A percentile compares a stretch with the other conserved stretches of the same genome.
These are phyloP conservation scores for Trichoderma sp. DNA, from an alignment of 2,329 filamentous ascomycete genomes.

Conservation along the genomic window DNA sequence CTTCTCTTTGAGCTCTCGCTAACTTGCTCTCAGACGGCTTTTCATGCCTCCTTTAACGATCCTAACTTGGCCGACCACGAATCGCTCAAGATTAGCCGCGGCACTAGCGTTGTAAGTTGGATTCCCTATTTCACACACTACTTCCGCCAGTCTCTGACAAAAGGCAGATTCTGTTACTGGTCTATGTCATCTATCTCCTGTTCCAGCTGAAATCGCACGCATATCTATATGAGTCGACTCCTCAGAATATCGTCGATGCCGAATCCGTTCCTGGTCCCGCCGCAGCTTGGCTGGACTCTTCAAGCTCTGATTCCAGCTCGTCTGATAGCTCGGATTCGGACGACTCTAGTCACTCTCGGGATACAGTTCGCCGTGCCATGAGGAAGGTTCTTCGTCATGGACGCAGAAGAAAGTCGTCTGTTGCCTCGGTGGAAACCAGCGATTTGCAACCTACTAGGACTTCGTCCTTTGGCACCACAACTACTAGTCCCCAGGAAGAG, in stretches of 20 bases:
- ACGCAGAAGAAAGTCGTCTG: conserved; percentile 74
- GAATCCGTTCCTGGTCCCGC: conserved; percentile 84
- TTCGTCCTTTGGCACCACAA: conserved; percentile 43
- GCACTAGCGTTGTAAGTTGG: conserved; percentile 73
- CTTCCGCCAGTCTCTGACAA: background rate
- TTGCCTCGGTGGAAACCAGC: conserved; percentile 62
- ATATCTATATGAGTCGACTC: conserved; percentile 89
- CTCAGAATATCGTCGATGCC: conserved; percentile 88
- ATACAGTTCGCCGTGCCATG: conserved; percentile 71
- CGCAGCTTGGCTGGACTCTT: conserved; percentile 76
- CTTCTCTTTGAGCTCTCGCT: conserved; percentile 33
- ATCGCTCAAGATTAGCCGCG: conserved; percentile 82
- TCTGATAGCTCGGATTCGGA: conserved; percentile 70
- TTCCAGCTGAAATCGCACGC: conserved; percentile 92
- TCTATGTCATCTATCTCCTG: conserved; percentile 79
- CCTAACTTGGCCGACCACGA: conserved; percentile 60
- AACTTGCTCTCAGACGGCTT: conserved; percentile 63
- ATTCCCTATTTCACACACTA: background rate
- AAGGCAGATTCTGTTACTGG: conserved; percentile 66
- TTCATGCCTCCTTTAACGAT: conserved; percentile 80
- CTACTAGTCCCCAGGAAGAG: conserved; percentile 38
- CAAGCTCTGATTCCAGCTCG: conserved; percentile 54
- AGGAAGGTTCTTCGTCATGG: conserved; percentile 71
- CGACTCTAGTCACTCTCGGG: conserved; percentile 51
- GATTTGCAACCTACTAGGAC: conserved; percentile 36